Conservation (phyloP, 177 flowering plant genomes). For the Telopea speciosissima region DNA sequence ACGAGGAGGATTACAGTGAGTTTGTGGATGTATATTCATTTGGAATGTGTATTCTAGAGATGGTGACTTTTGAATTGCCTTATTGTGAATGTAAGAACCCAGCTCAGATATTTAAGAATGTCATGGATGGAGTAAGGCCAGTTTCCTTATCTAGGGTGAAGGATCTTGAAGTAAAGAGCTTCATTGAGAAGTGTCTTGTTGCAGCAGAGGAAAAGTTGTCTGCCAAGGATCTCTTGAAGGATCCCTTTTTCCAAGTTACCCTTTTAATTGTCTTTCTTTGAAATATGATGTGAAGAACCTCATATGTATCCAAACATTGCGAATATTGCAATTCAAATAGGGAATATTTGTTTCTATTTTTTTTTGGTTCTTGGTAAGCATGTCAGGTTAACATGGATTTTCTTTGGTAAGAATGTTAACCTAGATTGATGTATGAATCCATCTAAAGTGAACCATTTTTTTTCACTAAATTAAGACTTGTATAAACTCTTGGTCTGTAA, state of each 20-base stretch:
- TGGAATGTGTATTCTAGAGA: constrained; percentile 48
- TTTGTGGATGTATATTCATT: constrained; percentile 42
- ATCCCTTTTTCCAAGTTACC: constrained; percentile 27
- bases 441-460: too few species aligned
- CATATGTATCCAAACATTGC: too few species aligned
- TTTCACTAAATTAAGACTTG: too few species aligned
- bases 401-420: too few species aligned
- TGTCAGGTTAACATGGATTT: too few species aligned
- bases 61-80: constrained; percentile 41
- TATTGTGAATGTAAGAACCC: constrained; percentile 39
- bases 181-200: constrained; percentile 38
- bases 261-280: too few species aligned
- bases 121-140: constrained; percentile 39
- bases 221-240: constrained; percentile 38
- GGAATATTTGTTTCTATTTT: too few species aligned
- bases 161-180: constrained; percentile 24
- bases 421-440: too few species aligned
- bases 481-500: too few species aligned
- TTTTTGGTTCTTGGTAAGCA: too few species aligned
- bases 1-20: constrained; percentile 42
- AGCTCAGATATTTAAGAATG: constrained; percentile 43
- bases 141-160: constrained; percentile 32
- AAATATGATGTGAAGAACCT: too few species aligned
- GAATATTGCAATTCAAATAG: too few species aligned
- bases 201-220: constrained; percentile 33